Evolutionary conservation across 1,284 basidiomycete species (phyloP).

Genomic region (Chalciporus sp.): DNA sequence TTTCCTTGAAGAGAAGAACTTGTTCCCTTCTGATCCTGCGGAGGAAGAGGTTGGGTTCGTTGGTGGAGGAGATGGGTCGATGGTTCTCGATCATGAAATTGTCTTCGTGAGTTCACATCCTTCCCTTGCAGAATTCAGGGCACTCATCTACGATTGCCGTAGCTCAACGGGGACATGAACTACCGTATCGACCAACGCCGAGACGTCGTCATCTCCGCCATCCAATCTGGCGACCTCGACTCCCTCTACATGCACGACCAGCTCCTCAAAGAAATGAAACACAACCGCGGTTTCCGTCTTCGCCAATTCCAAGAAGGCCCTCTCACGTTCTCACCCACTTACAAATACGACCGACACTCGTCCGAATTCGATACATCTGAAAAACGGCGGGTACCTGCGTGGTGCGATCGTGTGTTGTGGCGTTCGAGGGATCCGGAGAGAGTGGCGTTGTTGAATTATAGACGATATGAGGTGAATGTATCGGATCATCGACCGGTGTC

Average conservation of each 20-base stretch:
- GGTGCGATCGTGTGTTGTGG: slow-evolving; percentile 96
- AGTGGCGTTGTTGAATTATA: slow-evolving; percentile 67
- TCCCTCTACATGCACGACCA: slow-evolving; percentile 84
- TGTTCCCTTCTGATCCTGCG: slow-evolving; percentile 56
- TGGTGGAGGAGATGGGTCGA: slow-evolving; percentile 92
- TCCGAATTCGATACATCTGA: slow-evolving; percentile 85
- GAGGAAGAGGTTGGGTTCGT: slow-evolving; percentile 70
- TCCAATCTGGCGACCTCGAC: slow-evolving; percentile 66
- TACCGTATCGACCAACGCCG: slow-evolving; percentile 93
- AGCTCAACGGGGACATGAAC: slow-evolving; percentile 85
- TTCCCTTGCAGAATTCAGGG: neutral
- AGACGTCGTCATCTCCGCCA: slow-evolving; percentile 73
- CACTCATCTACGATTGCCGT: neutral
- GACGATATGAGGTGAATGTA: slow-evolving; percentile 80
- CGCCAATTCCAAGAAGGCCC: slow-evolving; percentile 83
- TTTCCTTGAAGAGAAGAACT: slow-evolving; percentile 79
- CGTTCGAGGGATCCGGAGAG: slow-evolving; percentile 59
- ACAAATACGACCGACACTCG: slow-evolving; percentile 90
- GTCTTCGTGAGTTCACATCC: slow-evolving; percentile 74
- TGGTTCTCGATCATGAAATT: slow-evolving; percentile 93
- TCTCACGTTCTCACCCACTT: slow-evolving; percentile 86
- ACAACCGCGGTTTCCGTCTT: slow-evolving; percentile 85
- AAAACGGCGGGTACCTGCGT: slow-evolving; percentile 88
- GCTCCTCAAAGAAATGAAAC: slow-evolving; percentile 84
- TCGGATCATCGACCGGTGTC: slow-evolving; percentile 89